Percentiles rank a stretch among this genome's conserved stretches.
Evolutionary conservation across 164 flowering plant genomes (phyloP).

Genomic region (grape (Vitis vinifera)): DNA sequence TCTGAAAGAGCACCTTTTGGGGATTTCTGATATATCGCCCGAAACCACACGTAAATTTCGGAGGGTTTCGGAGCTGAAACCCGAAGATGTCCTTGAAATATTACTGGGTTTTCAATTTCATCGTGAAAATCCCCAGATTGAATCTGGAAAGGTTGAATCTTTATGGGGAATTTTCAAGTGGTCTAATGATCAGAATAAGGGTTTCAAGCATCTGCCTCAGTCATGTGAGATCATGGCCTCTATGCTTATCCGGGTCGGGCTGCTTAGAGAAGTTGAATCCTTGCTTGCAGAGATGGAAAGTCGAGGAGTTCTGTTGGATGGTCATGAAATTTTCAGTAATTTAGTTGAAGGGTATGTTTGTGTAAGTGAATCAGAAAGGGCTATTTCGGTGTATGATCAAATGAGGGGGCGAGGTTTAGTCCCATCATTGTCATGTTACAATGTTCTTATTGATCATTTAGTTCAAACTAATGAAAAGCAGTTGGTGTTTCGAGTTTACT

Average conservation of each 20-base stretch:
- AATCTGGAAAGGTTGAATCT: constrained; percentile 43
- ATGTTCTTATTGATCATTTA: constrained; percentile 41
- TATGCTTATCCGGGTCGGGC: constrained; percentile 53
- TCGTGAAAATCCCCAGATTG: constrained; percentile 21
- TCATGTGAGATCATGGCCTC: constrained; percentile 63
- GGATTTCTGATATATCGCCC: constrained; percentile 52
- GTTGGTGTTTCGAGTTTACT: constrained; percentile 40
- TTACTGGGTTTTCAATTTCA: constrained; percentile 47
- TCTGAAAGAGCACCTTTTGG: constrained; percentile 44
- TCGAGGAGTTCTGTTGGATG: constrained; percentile 40
- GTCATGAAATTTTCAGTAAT: constrained; percentile 34
- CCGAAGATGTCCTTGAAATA: constrained; percentile 64
- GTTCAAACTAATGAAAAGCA: constrained; percentile 37
- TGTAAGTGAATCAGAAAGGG: constrained; percentile 40
- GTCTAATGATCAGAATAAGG: constrained; percentile 42
- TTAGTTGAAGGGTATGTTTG: constrained; percentile 54
- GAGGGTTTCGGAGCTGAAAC: constrained; percentile 46
- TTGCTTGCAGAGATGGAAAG: constrained; percentile 44
- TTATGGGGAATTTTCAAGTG: constrained; percentile 74
- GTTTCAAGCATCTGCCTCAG: constrained; percentile 52
- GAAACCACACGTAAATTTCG: constrained; percentile 48
- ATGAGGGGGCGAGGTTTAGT: constrained; percentile 40
- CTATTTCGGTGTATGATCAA: constrained; percentile 41
- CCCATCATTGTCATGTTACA: constrained; percentile 46
- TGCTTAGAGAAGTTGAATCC: constrained; percentile 48